Base-by-base conservation (phyloP, 2,329 filamentous ascomycete species). In the Alternaria arbusti region DNA sequence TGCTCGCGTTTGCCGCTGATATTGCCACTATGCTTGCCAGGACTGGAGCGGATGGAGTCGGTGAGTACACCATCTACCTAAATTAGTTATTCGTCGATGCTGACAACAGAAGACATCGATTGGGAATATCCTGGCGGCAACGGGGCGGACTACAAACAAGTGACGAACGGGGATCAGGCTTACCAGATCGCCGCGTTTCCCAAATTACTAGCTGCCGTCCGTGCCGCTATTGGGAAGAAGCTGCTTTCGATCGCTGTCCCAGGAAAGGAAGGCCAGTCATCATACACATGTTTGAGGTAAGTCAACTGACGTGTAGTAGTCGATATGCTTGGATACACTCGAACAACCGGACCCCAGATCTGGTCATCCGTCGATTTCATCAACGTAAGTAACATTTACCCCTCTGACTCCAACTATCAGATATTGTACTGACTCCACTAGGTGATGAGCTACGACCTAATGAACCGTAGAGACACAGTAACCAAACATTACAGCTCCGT, bases 361-460 rank as follows among this genome's bases (percentile, higher is more conserved):
- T 87, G 86, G 81, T 74, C 80, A 12, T 82, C 83, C 2, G 84
- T 91, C 17, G 89, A 92, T 74, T 90, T 88, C 71, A 82, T 92
- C 72, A 92, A 92, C 69, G 70, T 74, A 62, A 57, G 66, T 67
- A 3, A 15, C 10, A 22, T 20, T 20, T 4, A 9, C 2, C n/a
- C 13, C 50, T 12, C 30, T n/a, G 6, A n/a, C 11, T 10, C 45
- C 45, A 44, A 17, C 36, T 3, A 3, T 40, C 36, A 40, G 36
- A 40, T 2, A 40, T 17, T 28, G n/a, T 49, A 49, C 45, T 49
- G 3, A 49, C 17, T 15, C 5, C 1, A 1, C 13, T 22, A 76
- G 74, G 81, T 92, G 66, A 92, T 92, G 90, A 85, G 86, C 2
- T 92, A 92, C 75, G 90, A 93, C 73, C 75, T 93, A 51, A 90